phyloP scores from a whole-genome alignment of 352 stramenopile species.

The Sclerospora graminicola region DNA sequence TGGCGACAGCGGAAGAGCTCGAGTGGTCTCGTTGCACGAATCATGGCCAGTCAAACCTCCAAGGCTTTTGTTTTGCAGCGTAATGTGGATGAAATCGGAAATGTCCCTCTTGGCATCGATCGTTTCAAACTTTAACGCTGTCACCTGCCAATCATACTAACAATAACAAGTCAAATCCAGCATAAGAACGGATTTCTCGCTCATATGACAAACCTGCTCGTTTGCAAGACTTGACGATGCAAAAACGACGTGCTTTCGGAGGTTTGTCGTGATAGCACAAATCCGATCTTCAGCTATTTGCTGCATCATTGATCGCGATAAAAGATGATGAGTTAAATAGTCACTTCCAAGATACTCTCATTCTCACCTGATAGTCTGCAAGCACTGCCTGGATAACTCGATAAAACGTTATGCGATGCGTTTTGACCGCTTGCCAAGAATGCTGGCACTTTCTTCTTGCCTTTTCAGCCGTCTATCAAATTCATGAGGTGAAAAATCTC shows the following conservation, averaged over 20 bases:
- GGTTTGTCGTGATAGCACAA: constrained; percentile 52
- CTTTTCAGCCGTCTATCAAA: constrained; percentile 40
- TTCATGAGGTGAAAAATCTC: neutral
- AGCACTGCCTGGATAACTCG: constrained; percentile 56
- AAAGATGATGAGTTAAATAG: neutral
- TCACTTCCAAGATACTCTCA: too few species aligned
- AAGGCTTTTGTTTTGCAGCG: constrained; percentile 3
- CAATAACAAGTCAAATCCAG: constrained; percentile 1
- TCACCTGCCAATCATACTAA: constrained; percentile 82
- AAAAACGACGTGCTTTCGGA: constrained; percentile 80
- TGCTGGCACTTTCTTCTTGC: constrained; percentile 48
- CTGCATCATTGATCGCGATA: constrained; percentile 13
- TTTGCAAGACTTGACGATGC: constrained; percentile 73
- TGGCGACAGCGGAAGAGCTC: constrained; percentile 27
- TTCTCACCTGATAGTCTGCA: constrained; percentile 64
- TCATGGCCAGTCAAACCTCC: constrained; percentile 52
- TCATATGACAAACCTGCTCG: constrained; percentile 69
- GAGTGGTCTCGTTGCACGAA: constrained; percentile 33
- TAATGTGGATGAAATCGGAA: constrained; percentile 46
- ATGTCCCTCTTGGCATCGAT: constrained; percentile 65
- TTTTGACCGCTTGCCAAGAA: constrained; percentile 53
- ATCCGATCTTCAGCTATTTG: constrained; percentile 73
- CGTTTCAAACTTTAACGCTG: constrained; percentile 57
- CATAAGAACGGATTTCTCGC: too few species aligned
- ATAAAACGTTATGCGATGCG: constrained; percentile 57